phyloP scores from a whole-genome alignment of 345 rosid genomes.

The Syzygium aqueum region DNA sequence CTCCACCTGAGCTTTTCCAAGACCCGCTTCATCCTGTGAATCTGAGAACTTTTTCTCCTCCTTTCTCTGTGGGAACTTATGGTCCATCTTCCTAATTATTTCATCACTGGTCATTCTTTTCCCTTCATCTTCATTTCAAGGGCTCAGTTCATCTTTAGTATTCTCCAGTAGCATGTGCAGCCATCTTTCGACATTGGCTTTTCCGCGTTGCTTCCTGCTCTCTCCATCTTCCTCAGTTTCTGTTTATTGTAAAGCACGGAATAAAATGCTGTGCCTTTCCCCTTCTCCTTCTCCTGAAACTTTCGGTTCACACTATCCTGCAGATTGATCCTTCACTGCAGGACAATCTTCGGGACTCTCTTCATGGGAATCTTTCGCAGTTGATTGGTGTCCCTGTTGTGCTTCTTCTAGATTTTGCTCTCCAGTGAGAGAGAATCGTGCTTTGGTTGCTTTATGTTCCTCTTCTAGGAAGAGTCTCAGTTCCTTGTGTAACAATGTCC shows the following conservation, averaged over 20 bases:
- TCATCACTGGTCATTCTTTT: constrained; percentile 35
- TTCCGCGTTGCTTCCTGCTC: constrained; percentile 65
- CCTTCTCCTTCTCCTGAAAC: constrained; percentile 35
- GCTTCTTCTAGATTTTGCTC: constrained; percentile 24
- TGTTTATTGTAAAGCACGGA: constrained; percentile 21
- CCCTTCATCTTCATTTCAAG: constrained; percentile 11
- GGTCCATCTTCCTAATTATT: constrained; percentile 39
- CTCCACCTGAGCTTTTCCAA: constrained; percentile 3
- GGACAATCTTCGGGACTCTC: constrained; percentile 20
- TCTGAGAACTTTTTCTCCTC: constrained; percentile 6
- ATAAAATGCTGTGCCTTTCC: constrained; percentile 21
- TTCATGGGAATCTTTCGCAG: neutral
- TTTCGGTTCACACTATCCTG: constrained; percentile 1
- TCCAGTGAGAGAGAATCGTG: constrained; percentile 19
- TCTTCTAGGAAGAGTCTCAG: constrained; percentile 61
- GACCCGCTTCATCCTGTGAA: neutral
- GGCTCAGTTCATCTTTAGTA: constrained; percentile 29
- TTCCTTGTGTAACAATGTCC: constrained; percentile 47
- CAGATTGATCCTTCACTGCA: constrained; percentile 10
- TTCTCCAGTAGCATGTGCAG: constrained; percentile 67
- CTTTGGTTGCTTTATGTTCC: constrained; percentile 53
- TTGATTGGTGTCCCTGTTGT: constrained; percentile 19
- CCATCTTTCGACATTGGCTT: constrained; percentile 94
- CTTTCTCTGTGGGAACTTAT: constrained; percentile 39
- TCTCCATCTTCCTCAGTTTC: constrained; percentile 71